Evolutionary conservation across 2,329 filamentous ascomycete genomes (phyloP).

Genomic region (Curvularia verruculosa): DNA sequence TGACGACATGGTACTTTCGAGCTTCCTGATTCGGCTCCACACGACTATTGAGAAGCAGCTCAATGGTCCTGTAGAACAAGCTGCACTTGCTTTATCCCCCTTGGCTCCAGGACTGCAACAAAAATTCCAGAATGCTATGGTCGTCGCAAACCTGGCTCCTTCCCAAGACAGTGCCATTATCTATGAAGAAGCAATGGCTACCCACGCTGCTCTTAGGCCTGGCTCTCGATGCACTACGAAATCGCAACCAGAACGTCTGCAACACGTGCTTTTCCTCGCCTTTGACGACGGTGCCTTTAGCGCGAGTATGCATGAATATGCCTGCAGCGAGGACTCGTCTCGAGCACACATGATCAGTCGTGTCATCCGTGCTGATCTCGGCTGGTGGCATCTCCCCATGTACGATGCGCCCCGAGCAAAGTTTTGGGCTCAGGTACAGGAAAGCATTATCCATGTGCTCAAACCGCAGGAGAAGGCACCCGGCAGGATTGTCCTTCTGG

Average conservation of each 20-base stretch:
- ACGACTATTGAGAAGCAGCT: slow-evolving; percentile 25
- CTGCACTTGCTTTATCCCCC: slow-evolving; percentile 28
- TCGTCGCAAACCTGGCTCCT: slow-evolving; percentile 22
- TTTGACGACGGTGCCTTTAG: slow-evolving; percentile 38
- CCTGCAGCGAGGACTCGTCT: slow-evolving; percentile 11
- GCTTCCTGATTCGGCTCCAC: slow-evolving; percentile 24
- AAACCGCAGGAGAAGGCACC: slow-evolving; percentile 19
- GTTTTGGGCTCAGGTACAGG: slow-evolving; percentile 33
- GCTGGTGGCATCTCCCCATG: slow-evolving; percentile 37
- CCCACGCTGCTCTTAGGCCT: slow-evolving; percentile 10
- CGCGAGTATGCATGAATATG: slow-evolving; percentile 22
- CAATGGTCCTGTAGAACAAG: slow-evolving; percentile 13
- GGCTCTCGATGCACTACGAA: neutral
- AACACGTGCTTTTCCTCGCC: slow-evolving; percentile 32
- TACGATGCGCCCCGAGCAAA: slow-evolving; percentile 25
- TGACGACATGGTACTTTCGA: slow-evolving; percentile 26
- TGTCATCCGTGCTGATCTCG: slow-evolving; percentile 22
- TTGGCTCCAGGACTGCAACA: slow-evolving; percentile 14
- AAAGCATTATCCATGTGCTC: slow-evolving; percentile 24
- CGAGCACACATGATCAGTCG: slow-evolving; percentile 15
- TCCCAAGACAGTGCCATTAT: slow-evolving; percentile 17
- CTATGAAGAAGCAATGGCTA: slow-evolving; percentile 17
- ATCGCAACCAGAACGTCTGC: neutral
- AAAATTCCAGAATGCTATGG: slow-evolving; percentile 27
- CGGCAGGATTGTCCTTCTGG: slow-evolving; percentile 31